Percentiles rank a stretch among this genome's conserved stretches.
phyloP scores from a whole-genome alignment of 73 alveolate species.

The Paramecium pentaurelia region DNA sequence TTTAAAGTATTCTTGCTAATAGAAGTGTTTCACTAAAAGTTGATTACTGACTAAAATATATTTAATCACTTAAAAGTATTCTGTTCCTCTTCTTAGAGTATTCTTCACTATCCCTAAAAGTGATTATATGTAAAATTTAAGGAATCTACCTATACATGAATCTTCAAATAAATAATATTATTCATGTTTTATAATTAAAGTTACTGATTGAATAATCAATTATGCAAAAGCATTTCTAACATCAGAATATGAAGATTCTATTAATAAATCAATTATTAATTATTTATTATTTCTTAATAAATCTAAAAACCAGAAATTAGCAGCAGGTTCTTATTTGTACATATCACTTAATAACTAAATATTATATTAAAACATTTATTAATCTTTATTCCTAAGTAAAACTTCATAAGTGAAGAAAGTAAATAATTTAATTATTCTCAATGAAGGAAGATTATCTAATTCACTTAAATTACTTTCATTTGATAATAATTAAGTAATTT shows the following conservation, averaged over 20 bases:
- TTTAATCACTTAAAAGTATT: conserved; percentile 20
- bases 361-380: background rate
- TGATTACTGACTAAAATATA: background rate
- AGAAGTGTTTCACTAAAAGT: background rate
- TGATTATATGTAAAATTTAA: background rate
- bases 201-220: background rate
- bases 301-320: background rate
- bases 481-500: background rate
- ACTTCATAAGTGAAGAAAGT: background rate
- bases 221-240: background rate
- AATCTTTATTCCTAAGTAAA: background rate
- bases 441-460: background rate
- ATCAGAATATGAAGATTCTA: background rate
- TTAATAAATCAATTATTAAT: background rate
- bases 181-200: background rate
- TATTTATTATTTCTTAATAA: background rate
- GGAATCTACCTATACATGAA: background rate
- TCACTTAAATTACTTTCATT: background rate
- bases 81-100: background rate
- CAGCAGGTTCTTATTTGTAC: background rate
- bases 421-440: background rate
- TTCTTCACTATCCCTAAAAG: background rate
- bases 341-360: background rate
- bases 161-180: background rate
- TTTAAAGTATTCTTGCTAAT: background rate